These are phyloP conservation scores for Mortierella sp. DNA, from an alignment of 371 early-diverging fungal species.

Conservation along the genomic window DNA sequence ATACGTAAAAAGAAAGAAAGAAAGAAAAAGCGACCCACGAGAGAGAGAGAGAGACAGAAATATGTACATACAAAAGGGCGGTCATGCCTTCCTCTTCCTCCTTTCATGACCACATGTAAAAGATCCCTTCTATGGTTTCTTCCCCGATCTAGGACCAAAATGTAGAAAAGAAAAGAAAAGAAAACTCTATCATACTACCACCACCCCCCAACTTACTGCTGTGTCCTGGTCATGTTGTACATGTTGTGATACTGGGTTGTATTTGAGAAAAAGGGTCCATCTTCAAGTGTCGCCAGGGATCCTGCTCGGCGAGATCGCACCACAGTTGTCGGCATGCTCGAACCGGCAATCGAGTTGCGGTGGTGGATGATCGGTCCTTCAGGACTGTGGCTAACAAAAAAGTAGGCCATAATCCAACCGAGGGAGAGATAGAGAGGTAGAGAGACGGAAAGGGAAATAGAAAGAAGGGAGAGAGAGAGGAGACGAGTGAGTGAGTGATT, in stretches of 20 bases:
- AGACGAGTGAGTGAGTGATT: neutral
- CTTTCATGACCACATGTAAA: too few species aligned
- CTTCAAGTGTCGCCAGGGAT: constrained; percentile 35
- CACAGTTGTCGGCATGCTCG: constrained; percentile 20
- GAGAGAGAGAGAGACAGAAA: neutral
- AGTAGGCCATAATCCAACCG: neutral
- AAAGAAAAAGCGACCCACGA: too few species aligned
- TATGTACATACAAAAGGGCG: neutral
- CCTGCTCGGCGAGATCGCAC: constrained; percentile 38
- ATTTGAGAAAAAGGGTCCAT: constrained; percentile 70
- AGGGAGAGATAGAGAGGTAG: neutral
- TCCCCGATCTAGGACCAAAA: neutral
- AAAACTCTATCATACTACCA: neutral
- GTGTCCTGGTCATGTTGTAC: constrained; percentile 68
- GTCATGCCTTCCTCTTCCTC: too few species aligned
- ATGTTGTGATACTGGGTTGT: constrained; percentile 72
- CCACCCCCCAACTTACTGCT: too few species aligned
- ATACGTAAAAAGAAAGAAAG: too few species aligned
- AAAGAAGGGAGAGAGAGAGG: neutral
- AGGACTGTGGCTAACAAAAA: constrained; percentile 6
- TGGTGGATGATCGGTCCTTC: constrained; percentile 38
- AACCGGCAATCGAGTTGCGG: constrained; percentile 49
- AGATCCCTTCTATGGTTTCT: neutral
- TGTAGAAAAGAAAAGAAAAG: neutral
- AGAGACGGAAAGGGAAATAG: neutral